Evolutionary conservation across 139 green algal genomes (phyloP).

Genomic region (Chlorella vulgaris): DNA sequence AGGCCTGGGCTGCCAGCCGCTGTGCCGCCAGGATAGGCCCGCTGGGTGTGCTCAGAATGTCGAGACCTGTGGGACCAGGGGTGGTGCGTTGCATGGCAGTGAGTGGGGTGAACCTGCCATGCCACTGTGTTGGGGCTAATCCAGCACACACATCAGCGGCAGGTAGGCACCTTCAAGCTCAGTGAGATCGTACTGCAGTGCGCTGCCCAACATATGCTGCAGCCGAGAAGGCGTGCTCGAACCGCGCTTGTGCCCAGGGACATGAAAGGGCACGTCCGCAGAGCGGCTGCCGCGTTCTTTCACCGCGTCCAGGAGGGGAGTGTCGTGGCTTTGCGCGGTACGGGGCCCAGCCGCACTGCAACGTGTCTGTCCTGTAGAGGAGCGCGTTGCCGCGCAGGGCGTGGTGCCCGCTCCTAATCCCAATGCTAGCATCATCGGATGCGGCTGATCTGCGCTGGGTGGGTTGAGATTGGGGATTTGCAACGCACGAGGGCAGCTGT

Average conservation of each 20-base stretch:
- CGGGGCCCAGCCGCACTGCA: too few relatives aligned
- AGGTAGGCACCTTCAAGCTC: conserved; percentile 70
- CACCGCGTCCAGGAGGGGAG: conserved; percentile 69
- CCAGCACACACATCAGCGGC: neutral
- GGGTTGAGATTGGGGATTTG: neutral
- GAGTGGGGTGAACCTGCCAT: neutral
- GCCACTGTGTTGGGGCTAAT: neutral
- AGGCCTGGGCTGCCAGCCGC: conserved; percentile 65
- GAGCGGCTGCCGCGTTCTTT: conserved; percentile 33
- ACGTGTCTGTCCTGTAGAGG: too few relatives aligned
- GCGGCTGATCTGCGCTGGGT: neutral
- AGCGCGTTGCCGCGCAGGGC: too few relatives aligned
- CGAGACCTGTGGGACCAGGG: conserved; percentile 59
- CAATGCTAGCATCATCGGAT: too few relatives aligned
- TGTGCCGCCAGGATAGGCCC: conserved; percentile 82
- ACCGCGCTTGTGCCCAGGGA: conserved; percentile 84
- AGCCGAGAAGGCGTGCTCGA: conserved; percentile 33
- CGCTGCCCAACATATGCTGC: conserved; percentile 13
- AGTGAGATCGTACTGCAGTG: conserved; percentile 74
- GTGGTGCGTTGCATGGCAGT: too few relatives aligned
- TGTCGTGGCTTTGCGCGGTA: too few relatives aligned
- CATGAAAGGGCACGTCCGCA: conserved; percentile 70
- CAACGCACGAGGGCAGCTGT: neutral
- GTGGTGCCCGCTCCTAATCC: too few relatives aligned
- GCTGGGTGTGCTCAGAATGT: conserved; percentile 74